phyloP scores from a whole-genome alignment of 2,329 filamentous ascomycete species.

The Monosporascus ibericus region DNA sequence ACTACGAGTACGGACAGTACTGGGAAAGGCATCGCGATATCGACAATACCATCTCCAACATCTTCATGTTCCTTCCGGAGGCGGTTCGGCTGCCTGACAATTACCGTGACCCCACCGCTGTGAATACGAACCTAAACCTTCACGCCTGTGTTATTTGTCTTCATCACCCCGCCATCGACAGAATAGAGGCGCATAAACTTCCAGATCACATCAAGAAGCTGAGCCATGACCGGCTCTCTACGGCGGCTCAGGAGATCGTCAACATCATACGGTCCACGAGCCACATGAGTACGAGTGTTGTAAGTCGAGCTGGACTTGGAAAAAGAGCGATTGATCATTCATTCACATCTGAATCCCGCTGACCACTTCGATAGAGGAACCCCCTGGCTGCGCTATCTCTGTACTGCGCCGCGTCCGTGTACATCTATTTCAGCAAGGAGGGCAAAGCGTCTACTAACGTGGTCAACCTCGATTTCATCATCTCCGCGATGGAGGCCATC shows the following conservation, averaged over 20 bases:
- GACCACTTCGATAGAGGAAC: constrained; percentile 50
- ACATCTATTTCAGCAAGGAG: constrained; percentile 61
- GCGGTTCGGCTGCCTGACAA: constrained; percentile 65
- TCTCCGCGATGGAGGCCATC: constrained; percentile 72
- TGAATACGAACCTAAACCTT: constrained; percentile 83
- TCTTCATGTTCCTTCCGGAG: constrained; percentile 72
- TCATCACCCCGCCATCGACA: constrained; percentile 83
- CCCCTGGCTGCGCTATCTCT: constrained; percentile 77
- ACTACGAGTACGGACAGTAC: constrained; percentile 69
- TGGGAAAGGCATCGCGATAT: constrained; percentile 82
- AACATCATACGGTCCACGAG: constrained; percentile 75
- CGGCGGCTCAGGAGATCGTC: constrained; percentile 78
- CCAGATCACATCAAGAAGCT: constrained; percentile 58
- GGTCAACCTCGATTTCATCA: constrained; percentile 63
- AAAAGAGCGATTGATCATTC: neutral
- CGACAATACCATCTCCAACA: constrained; percentile 73
- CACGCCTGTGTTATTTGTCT: constrained; percentile 85
- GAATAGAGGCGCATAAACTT: constrained; percentile 66
- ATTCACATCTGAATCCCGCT: constrained; percentile 2
- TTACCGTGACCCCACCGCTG: constrained; percentile 62
- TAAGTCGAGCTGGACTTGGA: constrained; percentile 36
- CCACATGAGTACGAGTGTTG: constrained; percentile 60
- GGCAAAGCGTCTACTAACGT: constrained; percentile 40
- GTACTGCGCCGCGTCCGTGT: constrained; percentile 80
- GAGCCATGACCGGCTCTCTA: constrained; percentile 67